Conservation (phyloP, 805 yeast genomes). For the Candida tibetensis region DNA sequence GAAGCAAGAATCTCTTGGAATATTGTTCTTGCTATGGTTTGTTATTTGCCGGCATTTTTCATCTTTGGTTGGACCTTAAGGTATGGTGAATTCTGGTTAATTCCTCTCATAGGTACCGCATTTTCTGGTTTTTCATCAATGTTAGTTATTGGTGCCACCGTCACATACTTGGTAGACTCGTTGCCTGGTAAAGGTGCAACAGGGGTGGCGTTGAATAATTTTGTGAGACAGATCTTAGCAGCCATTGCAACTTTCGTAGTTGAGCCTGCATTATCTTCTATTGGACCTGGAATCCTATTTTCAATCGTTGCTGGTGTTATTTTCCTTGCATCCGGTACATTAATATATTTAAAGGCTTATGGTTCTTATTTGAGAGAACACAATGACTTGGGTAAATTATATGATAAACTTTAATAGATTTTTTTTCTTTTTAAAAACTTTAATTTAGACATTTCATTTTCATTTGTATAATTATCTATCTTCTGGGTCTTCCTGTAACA, state of each 20-base stretch:
- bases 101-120: constrained; percentile 79
- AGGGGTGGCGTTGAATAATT: constrained; percentile 80
- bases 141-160: constrained; percentile 78
- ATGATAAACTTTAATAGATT: constrained; percentile 43
- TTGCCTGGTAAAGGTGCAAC: constrained; percentile 88
- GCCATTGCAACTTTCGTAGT: constrained; percentile 73
- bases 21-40: constrained; percentile 58
- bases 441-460: too few species aligned
- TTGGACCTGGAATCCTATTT: constrained; percentile 70
- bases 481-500: constrained; percentile 4
- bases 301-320: constrained; percentile 64
- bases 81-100: constrained; percentile 65
- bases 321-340: constrained; percentile 37
- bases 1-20: constrained; percentile 80
- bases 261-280: constrained; percentile 63
- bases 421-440: too few species aligned
- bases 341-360: constrained; percentile 48
- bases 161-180: constrained; percentile 78
- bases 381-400: constrained; percentile 55
- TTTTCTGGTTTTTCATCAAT: constrained; percentile 78
- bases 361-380: constrained; percentile 65
- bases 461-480: background rate
- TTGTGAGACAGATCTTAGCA: constrained; percentile 69
- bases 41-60: constrained; percentile 63
- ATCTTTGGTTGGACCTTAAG: constrained; percentile 83